Evolutionary conservation across 371 early-diverging fungal genomes (phyloP).

Genomic region (Mortierella sp.): DNA sequence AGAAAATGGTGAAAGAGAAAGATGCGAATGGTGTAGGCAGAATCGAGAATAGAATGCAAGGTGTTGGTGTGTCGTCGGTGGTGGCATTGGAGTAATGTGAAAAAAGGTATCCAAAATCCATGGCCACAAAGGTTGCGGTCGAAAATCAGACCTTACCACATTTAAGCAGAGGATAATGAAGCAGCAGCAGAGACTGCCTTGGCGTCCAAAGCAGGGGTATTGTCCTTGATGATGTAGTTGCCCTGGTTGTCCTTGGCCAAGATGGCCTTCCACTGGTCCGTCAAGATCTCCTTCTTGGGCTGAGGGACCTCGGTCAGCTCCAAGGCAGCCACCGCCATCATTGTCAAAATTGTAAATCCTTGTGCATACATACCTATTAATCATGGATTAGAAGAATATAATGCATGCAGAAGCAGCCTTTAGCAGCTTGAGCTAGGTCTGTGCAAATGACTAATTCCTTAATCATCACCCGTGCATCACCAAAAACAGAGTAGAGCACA

Average conservation of each 20-base stretch:
- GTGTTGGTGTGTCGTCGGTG: no score
- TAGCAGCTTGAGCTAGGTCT: neutral
- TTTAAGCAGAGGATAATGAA: slow-evolving; percentile 26
- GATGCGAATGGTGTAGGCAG: no score
- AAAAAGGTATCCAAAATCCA: no score
- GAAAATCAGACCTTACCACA: neutral
- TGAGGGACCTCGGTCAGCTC: slow-evolving; percentile 47
- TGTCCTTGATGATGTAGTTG: slow-evolving; percentile 50
- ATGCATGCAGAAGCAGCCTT: neutral
- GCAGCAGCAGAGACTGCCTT: neutral
- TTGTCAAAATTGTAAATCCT: slow-evolving; percentile 56
- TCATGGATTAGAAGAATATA: neutral
- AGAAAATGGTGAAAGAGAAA: no score
- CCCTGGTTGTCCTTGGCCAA: slow-evolving; percentile 56
- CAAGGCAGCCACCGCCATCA: slow-evolving; percentile 57
- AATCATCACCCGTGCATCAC: neutral
- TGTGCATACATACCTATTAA: slow-evolving; percentile 56
- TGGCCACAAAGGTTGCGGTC: no score
- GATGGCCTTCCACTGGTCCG: slow-evolving; percentile 59
- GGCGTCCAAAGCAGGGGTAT: slow-evolving; percentile 1
- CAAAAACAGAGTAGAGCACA: neutral
- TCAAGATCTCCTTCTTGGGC: slow-evolving; percentile 46
- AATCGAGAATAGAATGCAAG: neutral
- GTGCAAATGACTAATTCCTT: neutral
- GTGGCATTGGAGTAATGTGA: no score